Evolutionary conservation across 257 asterid species (phyloP), one percentile per base, ranked within the genome.

Genomic region (Plectranthus barbatus): DNA sequence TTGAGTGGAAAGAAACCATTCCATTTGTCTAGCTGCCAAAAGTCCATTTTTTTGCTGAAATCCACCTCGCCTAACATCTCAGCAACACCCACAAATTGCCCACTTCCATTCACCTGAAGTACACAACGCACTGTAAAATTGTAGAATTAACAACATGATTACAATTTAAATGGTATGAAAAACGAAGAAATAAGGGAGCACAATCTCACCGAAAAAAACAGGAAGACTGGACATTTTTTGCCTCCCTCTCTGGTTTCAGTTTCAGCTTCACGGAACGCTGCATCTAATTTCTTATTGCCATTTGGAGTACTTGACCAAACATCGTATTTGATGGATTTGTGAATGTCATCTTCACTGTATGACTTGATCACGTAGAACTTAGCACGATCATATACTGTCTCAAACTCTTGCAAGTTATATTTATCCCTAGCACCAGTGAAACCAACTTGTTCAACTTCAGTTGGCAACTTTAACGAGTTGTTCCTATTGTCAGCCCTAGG

Each of bases 21-120:
- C 97, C 97, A 90, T 76, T 90, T 90, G 64, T 90, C 94, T 9
- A 81, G 81, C 84, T 90, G 95, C 97, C 97, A 90, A 64, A 90
- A 90, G 68, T 86, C 90, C 91, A 90, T 84, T 33, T 72, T 79
- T 69, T 80, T 90, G 85, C 75, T 68, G 62, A 84, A 86, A 75
- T 90, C 97, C 48, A 90, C 91, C 33, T 26, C 84, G 26, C 91
- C 97, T 41, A 72, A 57, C 97, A 90, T 90, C 85, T 90, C 95
- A 49, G 95, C 95, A 59, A 86, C 83, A 14, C 97, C 97, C 13
- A 86, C 64, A 66, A 90, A 90, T 74, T 90, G 97, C 9, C 97
- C 95, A 71, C 97, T 90, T 60, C 79, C 83, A 62, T 90, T 90
- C 37, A 86, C 96, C 96, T 88, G 69, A 61, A 68, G 56, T 8